Conservation (phyloP, 1,139 yeast genomes). For the Geotrichum fermentans region DNA sequence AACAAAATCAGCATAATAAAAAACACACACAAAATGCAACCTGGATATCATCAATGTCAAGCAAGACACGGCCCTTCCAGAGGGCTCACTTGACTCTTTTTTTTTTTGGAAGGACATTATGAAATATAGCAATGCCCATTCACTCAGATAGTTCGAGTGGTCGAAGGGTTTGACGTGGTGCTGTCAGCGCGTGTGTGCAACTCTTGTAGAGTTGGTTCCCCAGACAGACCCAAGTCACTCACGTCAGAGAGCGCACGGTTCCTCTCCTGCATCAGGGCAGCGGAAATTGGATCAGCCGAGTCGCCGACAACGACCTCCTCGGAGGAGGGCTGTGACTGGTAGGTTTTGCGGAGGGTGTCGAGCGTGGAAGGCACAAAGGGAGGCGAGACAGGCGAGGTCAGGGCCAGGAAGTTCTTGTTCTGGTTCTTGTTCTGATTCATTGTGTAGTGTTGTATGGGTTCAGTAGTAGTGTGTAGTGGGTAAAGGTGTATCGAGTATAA, state of each 20-base stretch:
- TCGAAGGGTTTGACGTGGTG: neutral
- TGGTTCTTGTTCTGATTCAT: neutral
- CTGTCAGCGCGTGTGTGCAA: slow-evolving; percentile 6
- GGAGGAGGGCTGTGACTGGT: neutral
- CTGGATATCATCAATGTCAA: no score
- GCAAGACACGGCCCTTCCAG: no score
- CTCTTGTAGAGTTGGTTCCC: neutral
- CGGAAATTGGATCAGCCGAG: neutral
- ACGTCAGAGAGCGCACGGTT: slow-evolving; percentile 9
- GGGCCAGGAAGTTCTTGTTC: slow-evolving; percentile 8
- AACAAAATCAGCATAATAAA: no score
- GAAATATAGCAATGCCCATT: no score
- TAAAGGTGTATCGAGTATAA: neutral
- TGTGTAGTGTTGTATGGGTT: neutral
- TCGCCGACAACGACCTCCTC: neutral
- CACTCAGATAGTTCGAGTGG: neutral
- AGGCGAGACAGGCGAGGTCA: slow-evolving; percentile 16
- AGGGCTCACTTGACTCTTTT: no score
- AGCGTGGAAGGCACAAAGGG: slow-evolving; percentile 14
- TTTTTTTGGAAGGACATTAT: no score
- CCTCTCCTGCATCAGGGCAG: slow-evolving; percentile 2
- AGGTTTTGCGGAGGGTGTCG: slow-evolving; percentile 6
- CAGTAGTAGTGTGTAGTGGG: no score
- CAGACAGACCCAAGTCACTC: slow-evolving; percentile 4
- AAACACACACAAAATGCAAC: no score